These are phyloP conservation scores for Phlebiopsis flavidoalba DNA, from an alignment of 768 basidiomycete species.

Conservation along the genomic window DNA sequence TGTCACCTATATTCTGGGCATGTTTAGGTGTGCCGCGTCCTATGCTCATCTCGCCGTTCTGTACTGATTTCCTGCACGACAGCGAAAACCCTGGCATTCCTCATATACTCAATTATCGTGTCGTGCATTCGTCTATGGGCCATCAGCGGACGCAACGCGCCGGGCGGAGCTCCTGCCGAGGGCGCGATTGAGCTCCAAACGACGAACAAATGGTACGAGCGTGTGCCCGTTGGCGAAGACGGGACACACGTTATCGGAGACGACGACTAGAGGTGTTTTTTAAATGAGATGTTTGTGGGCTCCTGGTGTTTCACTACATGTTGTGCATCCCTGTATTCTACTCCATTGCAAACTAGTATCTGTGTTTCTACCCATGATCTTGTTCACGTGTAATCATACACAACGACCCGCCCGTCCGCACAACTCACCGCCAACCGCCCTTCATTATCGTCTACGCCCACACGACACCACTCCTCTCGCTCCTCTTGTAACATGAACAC, in stretches of 20 bases:
- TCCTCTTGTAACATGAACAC: conserved; percentile 42
- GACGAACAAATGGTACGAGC: conserved; percentile 59
- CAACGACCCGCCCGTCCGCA: conserved; percentile 39
- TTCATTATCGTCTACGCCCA: conserved; percentile 35
- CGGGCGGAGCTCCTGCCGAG: conserved; percentile 18
- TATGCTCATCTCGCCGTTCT: background rate
- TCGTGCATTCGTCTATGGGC: conserved; percentile 34
- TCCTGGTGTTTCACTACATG: background rate
- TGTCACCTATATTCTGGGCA: conserved; percentile 83
- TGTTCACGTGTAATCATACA: conserved; percentile 39
- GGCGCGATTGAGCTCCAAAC: conserved; percentile 40
- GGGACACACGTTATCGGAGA: conserved; percentile 46
- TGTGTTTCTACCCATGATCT: background rate
- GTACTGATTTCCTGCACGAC: conserved; percentile 1
- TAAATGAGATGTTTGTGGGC: background rate
- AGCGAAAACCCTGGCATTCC: conserved; percentile 76
- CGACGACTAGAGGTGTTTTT: conserved; percentile 29
- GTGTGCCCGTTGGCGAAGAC: conserved; percentile 38
- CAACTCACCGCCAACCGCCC: conserved; percentile 33
- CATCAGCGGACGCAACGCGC: conserved; percentile 65
- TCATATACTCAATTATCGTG: conserved; percentile 57
- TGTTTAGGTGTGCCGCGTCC: conserved; percentile 56
- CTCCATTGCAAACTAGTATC: background rate
- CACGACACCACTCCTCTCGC: conserved; percentile 42
- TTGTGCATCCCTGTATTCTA: background rate